Evolutionary conservation across 192 early-diverging fungal genomes (phyloP), one percentile per base, ranked within the genome.

Genomic region (Mortierella antarctica): DNA sequence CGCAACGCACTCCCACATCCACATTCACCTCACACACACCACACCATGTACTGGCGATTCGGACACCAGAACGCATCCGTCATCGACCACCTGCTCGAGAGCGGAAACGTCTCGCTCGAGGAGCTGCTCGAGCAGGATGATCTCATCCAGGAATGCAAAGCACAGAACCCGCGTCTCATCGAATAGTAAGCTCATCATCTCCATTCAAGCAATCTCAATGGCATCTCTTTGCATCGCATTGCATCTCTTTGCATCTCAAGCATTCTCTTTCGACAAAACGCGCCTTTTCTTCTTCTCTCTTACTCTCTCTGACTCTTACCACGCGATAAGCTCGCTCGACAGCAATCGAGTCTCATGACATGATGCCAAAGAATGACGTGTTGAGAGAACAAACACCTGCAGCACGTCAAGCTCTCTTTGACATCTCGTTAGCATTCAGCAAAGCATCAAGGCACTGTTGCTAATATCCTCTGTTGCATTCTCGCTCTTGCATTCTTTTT

Each of bases 111-210:
- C 62, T 94, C 94, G 14, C 86, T 98, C 45, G 94, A 96, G 55
- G 97, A 98, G 70, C 84, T 98, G 31, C 87, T 99, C 48, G 93
- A 96, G 77, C 96, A 98, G 65, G 91, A 95, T 69, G 96, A 96
- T 84, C 84, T 99, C 62, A 84, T 98, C 62, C 96, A 98, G 83
- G 96, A 99, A 87, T 91, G 94, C 77, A 97, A 97, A 77, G 88
- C 91, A 49, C 94, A 97, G 56, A 97, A 96, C 84, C 86, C 93
- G 49, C 96, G 94, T 80, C 89, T 99, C 23, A 86, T 99, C 57
- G 91, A 96, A 82, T 96, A 87, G 89, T 94, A 90, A 57, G 64
- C 46, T 47, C 49, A 6, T 61, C 58, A 18, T 61, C 50, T 23
- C 18, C 41, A n/a, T 66, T 50, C n/a, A n/a, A n/a, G 63, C 21